Evolutionary conservation across 2,329 filamentous ascomycete genomes (phyloP), one percentile per base, ranked within the genome.

Genomic region (Cladophialophora yegresii): DNA sequence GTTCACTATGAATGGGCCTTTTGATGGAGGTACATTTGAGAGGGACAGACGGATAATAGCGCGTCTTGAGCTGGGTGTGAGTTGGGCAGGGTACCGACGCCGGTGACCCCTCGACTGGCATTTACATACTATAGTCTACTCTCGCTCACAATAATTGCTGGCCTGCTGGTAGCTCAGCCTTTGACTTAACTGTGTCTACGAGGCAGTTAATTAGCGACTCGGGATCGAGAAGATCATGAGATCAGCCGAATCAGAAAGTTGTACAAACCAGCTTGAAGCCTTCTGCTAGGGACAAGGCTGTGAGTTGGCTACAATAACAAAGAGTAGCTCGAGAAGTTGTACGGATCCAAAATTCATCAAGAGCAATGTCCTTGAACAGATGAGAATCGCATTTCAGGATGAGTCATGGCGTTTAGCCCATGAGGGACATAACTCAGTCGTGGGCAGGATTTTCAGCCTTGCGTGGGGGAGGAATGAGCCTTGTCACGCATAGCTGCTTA

Each of bases 391-490:
- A n/a, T 13, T 8, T 43, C 36, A 16, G 13, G 16, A 16, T n/a
- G 36, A 43, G 36, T n/a, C 36, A 20, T 43, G 36, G 7, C 16
- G 5, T 20, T 43, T 5, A n/a, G 2, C 8, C 5, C 5, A 8
- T 43, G 4, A n/a, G 2, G 1, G 36, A n/a, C 13, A 43, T 43
- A 16, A 2, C 36, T 16, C 1, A 6, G 36, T 43, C 13, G n/a
- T 43, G 16, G 20, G 20, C 4, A 22, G 53, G 49, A 62, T 49
- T 2, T n/a, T 43, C 60, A 62, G 58, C 58, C 58, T 61, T 36
- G 50, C 49, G 58, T 50, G 58, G 58, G 58, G 58, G 6, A n/a
- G 23, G 22, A 30, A 26, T 16, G 26, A 53, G 43, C 22, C 23
- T n/a, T 32, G 28, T n/a, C 26, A n/a, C 12, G 2, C 16, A 3